Percentiles rank a stretch among this genome's conserved stretches.
phyloP scores from a whole-genome alignment of 2,329 filamentous ascomycete genomes.

The Septoria petroselini region DNA sequence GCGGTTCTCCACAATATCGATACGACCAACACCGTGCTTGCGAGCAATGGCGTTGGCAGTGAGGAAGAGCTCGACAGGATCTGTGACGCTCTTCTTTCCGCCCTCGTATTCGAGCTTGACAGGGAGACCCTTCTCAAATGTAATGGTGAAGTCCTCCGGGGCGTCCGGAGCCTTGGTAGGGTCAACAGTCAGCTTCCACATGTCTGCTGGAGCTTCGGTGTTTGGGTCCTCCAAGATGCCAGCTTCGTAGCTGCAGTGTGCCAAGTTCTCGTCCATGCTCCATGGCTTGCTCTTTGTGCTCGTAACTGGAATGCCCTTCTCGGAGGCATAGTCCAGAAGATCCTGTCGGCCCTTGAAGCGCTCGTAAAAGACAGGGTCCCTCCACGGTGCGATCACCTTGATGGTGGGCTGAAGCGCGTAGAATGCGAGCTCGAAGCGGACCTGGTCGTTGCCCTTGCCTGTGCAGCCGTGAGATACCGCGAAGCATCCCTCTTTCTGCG shows the following conservation, averaged over 20 bases:
- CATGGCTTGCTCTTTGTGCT: slow-evolving; percentile 71
- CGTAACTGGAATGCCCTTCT: slow-evolving; percentile 67
- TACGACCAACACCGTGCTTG: slow-evolving; percentile 70
- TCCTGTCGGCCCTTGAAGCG: slow-evolving; percentile 69
- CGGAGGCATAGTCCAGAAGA: slow-evolving; percentile 67
- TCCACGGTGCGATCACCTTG: slow-evolving; percentile 73
- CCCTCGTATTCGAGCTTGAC: slow-evolving; percentile 61
- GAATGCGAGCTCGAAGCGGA: slow-evolving; percentile 63
- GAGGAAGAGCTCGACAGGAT: slow-evolving; percentile 69
- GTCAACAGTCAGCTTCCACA: slow-evolving; percentile 72
- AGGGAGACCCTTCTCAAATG: slow-evolving; percentile 73
- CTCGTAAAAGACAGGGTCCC: slow-evolving; percentile 66
- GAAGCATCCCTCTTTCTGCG: slow-evolving; percentile 59
- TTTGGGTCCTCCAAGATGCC: slow-evolving; percentile 67
- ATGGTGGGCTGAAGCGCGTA: slow-evolving; percentile 62
- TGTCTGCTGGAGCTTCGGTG: slow-evolving; percentile 67
- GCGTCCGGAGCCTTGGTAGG: slow-evolving; percentile 67
- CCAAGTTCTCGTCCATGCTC: slow-evolving; percentile 67
- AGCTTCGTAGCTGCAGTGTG: slow-evolving; percentile 76
- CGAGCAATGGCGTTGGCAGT: slow-evolving; percentile 68
- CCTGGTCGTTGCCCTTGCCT: slow-evolving; percentile 64
- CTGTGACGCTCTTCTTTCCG: slow-evolving; percentile 59
- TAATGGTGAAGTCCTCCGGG: slow-evolving; percentile 67
- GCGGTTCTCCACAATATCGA: slow-evolving; percentile 80
- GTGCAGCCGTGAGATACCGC: slow-evolving; percentile 54